A percentile compares a stretch with the other conserved stretches of the same genome.
These are phyloP conservation scores for Prunus yedoensis DNA, from an alignment of 331 rosid genomes.

Conservation along the genomic window DNA sequence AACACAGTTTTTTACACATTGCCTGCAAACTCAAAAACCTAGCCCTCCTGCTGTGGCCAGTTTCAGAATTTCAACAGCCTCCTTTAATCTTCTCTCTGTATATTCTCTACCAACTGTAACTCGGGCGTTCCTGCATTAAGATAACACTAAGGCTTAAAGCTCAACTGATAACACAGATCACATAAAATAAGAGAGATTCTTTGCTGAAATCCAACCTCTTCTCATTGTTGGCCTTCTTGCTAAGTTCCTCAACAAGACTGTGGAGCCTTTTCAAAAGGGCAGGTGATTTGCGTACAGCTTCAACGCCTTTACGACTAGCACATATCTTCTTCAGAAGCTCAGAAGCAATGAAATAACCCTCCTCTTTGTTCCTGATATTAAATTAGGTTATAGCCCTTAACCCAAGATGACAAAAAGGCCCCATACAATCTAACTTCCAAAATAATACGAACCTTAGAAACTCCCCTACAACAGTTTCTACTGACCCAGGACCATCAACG, in stretches of 20 bases:
- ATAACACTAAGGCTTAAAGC: not conserved
- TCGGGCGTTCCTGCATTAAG: conserved; percentile 54
- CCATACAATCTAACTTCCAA: conserved; percentile 5
- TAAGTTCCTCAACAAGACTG: conserved; percentile 68
- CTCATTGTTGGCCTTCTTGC: conserved; percentile 56
- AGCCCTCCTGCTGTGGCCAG: conserved; percentile 27
- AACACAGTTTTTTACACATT: no score
- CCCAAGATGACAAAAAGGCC: not conserved
- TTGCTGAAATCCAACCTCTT: conserved; percentile 54
- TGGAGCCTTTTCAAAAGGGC: conserved; percentile 67
- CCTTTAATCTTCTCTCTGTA: conserved; percentile 64
- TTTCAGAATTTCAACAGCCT: conserved; percentile 63
- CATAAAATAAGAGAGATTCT: not conserved
- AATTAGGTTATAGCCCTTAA: not conserved
- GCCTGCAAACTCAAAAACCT: no score
- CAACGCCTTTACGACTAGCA: conserved; percentile 49
- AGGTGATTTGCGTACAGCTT: conserved; percentile 54
- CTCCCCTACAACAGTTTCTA: conserved; percentile 59
- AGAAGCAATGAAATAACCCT: conserved; percentile 68
- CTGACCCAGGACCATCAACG: conserved; percentile 48
- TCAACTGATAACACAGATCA: not conserved
- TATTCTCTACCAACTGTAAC: conserved; percentile 44
- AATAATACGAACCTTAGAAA: conserved; percentile 53
- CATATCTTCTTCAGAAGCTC: conserved; percentile 74
- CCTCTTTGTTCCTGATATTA: conserved; percentile 81